A percentile compares a stretch with the other conserved stretches of the same genome.
phyloP scores from a whole-genome alignment of 192 early-diverging fungal genomes.

The Chytriomyces confervae region DNA sequence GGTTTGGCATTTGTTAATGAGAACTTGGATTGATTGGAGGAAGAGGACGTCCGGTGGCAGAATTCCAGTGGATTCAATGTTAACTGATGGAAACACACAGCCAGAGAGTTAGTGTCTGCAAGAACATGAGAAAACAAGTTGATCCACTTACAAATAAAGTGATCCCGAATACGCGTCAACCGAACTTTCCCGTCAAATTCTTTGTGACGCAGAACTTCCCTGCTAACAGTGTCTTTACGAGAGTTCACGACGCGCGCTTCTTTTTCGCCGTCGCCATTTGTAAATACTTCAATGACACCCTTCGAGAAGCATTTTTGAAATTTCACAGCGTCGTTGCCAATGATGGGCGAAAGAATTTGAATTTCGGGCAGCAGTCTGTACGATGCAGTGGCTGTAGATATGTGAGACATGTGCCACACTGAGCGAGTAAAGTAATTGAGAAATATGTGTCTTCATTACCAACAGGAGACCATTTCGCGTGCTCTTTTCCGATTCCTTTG shows the following conservation, averaged over 20 bases:
- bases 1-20: constrained; percentile 80
- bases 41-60: constrained; percentile 80
- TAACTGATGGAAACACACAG: constrained; percentile 54
- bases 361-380: constrained; percentile 96
- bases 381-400: constrained; percentile 76
- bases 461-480: constrained; percentile 97
- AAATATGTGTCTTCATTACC: constrained; percentile 39
- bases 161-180: constrained; percentile 89
- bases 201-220: constrained; percentile 90
- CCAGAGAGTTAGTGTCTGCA: constrained; percentile 1
- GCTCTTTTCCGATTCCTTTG: constrained; percentile 94
- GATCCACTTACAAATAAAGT: constrained; percentile 88
- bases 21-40: constrained; percentile 74
- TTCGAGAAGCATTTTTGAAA: constrained; percentile 86
- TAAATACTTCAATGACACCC: constrained; percentile 82
- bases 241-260: constrained; percentile 85
- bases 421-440: background rate
- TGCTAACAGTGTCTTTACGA: constrained; percentile 92
- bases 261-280: constrained; percentile 49
- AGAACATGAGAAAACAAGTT: constrained; percentile 11
- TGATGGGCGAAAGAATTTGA: constrained; percentile 73
- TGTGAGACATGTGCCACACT: background rate
- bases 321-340: constrained; percentile 77
- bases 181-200: constrained; percentile 91
- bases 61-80: constrained; percentile 85